Conservation (phyloP, 345 rosid genomes). For the Murraya koenigii region DNA sequence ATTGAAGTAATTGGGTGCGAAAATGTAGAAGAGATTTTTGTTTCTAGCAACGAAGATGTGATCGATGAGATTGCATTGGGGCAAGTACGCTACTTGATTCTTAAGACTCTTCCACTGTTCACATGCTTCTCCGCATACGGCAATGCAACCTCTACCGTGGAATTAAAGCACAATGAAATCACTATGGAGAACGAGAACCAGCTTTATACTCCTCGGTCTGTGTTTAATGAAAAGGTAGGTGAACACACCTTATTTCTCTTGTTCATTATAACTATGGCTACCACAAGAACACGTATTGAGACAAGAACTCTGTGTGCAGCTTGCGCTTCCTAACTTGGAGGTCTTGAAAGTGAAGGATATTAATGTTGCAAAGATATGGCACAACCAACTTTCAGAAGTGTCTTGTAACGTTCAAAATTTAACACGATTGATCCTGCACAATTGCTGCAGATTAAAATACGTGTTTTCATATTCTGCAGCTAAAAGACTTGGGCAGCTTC, state of each 20-base stretch:
- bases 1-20: constrained; percentile 16
- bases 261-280: background rate
- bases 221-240: background rate
- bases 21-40: constrained; percentile 7
- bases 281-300: background rate
- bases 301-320: constrained; percentile 3
- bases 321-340: constrained; percentile 20
- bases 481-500: background rate
- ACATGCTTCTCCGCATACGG: background rate
- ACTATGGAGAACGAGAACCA: background rate
- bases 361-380: constrained; percentile 5
- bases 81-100: background rate
- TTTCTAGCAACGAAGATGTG: background rate
- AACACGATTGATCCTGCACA: background rate
- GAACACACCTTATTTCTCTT: background rate
- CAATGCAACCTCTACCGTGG: background rate
- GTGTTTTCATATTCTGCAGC: background rate
- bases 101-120: background rate
- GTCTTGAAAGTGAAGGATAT: background rate
- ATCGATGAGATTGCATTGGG: background rate
- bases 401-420: background rate
- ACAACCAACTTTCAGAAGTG: background rate
- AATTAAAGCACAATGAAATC: background rate
- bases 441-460: background rate
- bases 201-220: background rate